Evolutionary conservation across 176 grass and related monocot genomes (phyloP).

Genomic region (Oryza meridionalis): DNA sequence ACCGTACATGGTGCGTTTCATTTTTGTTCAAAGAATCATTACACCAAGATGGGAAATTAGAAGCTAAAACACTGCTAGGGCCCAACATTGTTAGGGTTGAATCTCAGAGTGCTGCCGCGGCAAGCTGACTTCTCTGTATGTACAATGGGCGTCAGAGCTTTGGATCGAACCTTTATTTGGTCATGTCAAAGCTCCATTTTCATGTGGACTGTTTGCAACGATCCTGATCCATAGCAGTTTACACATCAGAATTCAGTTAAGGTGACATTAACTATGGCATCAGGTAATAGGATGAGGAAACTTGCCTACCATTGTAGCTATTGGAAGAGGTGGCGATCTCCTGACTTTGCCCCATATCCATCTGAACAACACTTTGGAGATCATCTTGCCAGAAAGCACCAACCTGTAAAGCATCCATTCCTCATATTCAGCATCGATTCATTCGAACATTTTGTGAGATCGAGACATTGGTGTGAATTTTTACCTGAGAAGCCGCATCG

Average conservation of each 20-base stretch:
- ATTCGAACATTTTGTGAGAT: not conserved
- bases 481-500: slow-evolving; percentile 78
- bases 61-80: slow-evolving; percentile 59
- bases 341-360: slow-evolving; percentile 80
- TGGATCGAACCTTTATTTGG: slow-evolving; percentile 10
- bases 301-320: slow-evolving; percentile 63
- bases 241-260: slow-evolving; percentile 19
- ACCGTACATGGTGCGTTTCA: slow-evolving; percentile 7
- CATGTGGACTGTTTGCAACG: slow-evolving; percentile 82
- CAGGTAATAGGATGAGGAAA: not conserved
- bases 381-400: slow-evolving; percentile 91
- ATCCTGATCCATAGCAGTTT: slow-evolving; percentile 45
- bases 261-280: not conserved
- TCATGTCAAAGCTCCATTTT: slow-evolving; percentile 89
- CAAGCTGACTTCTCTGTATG: slow-evolving; percentile 56
- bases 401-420: slow-evolving; percentile 37
- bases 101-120: slow-evolving; percentile 60
- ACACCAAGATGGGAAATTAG: slow-evolving; percentile 46
- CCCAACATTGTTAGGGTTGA: slow-evolving; percentile 87
- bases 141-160: slow-evolving; percentile 59
- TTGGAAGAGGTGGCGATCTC: slow-evolving; percentile 75
- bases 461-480: not conserved
- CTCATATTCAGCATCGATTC: slow-evolving; percentile 1
- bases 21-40: slow-evolving; percentile 78
- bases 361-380: slow-evolving; percentile 84